These are phyloP conservation scores for Umbelopsis sp. DNA, from an alignment of 192 early-diverging fungal genomes.

Conservation along the genomic window DNA sequence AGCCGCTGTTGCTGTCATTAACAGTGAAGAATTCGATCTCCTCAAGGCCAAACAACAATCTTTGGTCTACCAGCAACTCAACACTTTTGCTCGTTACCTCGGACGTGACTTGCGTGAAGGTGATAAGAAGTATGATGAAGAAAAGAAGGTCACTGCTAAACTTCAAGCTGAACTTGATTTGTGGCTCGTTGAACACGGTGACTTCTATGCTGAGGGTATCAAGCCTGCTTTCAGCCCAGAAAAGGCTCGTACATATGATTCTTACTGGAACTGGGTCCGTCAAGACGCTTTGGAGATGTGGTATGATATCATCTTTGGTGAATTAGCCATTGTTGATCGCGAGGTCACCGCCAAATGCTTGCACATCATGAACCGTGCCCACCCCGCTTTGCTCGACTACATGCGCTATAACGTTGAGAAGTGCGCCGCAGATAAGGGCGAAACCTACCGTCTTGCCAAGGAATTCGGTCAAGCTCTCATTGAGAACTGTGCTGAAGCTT, in stretches of 20 bases:
- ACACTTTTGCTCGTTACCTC: conserved; percentile 80
- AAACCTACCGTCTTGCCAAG: conserved; percentile 83
- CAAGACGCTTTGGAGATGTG: conserved; percentile 86
- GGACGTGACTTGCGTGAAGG: conserved; percentile 77
- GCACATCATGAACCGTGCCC: conserved; percentile 90
- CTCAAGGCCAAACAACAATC: conserved; percentile 71
- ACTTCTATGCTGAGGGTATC: conserved; percentile 88
- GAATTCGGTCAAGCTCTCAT: conserved; percentile 79
- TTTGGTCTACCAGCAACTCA: conserved; percentile 76
- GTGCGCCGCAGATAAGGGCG: conserved; percentile 73
- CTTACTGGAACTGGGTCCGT: conserved; percentile 97
- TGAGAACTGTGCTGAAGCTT: conserved; percentile 88
- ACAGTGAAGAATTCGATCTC: conserved; percentile 85
- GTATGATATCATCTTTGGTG: conserved; percentile 93
- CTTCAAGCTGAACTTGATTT: conserved; percentile 86
- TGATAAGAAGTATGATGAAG: conserved; percentile 62
- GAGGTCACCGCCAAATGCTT: conserved; percentile 90
- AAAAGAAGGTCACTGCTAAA: conserved; percentile 61
- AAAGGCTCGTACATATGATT: conserved; percentile 91
- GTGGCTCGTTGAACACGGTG: conserved; percentile 92
- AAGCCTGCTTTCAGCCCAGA: conserved; percentile 78
- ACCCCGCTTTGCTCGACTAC: conserved; percentile 76
- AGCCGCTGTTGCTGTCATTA: conserved; percentile 69
- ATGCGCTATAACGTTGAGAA: conserved; percentile 88
- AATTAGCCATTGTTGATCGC: conserved; percentile 84